A percentile compares a stretch with the other conserved stretches of the same genome.
Evolutionary conservation across 805 yeast genomes (phyloP).

Genomic region (Ogataea degrootiae): DNA sequence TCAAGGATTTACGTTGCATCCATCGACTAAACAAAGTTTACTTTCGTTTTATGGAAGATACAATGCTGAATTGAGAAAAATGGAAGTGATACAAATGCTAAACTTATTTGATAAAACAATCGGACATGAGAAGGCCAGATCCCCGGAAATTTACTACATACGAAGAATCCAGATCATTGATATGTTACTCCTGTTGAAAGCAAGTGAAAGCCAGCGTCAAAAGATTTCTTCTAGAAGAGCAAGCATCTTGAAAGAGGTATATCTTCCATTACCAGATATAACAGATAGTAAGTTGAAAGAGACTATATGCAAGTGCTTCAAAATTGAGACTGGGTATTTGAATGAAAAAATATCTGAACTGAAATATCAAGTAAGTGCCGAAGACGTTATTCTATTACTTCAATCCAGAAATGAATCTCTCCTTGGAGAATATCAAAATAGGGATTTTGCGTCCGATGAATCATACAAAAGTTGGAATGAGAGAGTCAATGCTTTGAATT

Average conservation of each 20-base stretch:
- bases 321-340: conserved; percentile 3
- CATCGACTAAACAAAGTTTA: conserved; percentile 12
- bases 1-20: conserved; percentile 11
- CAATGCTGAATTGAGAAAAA: conserved; percentile 12
- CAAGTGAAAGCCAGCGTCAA: conserved; percentile 11
- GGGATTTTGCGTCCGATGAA: conserved; percentile 11
- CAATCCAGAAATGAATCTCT: conserved; percentile 6
- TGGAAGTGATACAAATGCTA: conserved; percentile 11
- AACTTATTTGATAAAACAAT: conserved; percentile 10
- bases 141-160: conserved; percentile 8
- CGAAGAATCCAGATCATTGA: conserved; percentile 16
- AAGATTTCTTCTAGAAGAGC: conserved; percentile 8
- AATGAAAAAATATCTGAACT: conserved; percentile 8
- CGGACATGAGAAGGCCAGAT: background rate
- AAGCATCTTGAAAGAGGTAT: conserved; percentile 6
- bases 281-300: conserved; percentile 5
- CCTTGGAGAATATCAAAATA: conserved; percentile 1
- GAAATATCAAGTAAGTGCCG: conserved; percentile 7
- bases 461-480: conserved; percentile 10
- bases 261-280: conserved; percentile 11
- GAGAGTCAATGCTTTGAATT: conserved; percentile 4
- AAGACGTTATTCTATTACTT: conserved; percentile 9
- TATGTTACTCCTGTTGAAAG: conserved; percentile 13
- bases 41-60: conserved; percentile 10
- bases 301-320: conserved; percentile 10